Evolutionary conservation across 2,329 filamentous ascomycete genomes (phyloP).

Genomic region (Aphanocladium album): DNA sequence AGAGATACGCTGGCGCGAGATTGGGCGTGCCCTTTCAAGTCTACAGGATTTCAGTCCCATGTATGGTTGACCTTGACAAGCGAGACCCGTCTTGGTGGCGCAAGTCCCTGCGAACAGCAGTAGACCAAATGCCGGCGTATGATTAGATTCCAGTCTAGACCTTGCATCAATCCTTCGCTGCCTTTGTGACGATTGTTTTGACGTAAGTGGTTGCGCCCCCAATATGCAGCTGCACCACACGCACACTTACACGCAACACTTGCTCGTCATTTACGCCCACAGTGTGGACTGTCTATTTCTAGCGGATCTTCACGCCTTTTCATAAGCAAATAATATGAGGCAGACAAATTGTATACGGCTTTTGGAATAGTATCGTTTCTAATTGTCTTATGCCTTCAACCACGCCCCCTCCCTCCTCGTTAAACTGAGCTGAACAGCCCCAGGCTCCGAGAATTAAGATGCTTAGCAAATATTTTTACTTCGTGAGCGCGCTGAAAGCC

Average conservation of each 20-base stretch:
- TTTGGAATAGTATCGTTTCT: constrained; percentile 1
- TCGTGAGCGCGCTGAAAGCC: background rate
- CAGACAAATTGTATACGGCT: constrained; percentile 1
- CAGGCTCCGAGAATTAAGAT: background rate
- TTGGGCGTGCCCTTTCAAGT: background rate
- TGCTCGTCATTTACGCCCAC: background rate
- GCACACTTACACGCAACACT: background rate
- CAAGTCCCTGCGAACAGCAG: background rate
- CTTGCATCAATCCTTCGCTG: background rate
- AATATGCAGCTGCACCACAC: background rate
- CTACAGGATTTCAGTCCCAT: background rate
- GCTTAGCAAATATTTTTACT: background rate
- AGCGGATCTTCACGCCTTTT: background rate
- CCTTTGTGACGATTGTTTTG: background rate
- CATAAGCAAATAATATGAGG: background rate
- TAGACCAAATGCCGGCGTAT: background rate
- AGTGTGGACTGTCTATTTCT: background rate
- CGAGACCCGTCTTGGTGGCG: background rate
- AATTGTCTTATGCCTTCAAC: background rate
- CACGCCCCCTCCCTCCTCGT: background rate
- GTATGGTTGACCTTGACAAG: background rate
- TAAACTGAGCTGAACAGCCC: background rate
- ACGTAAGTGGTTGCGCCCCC: background rate
- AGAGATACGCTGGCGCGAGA: background rate
- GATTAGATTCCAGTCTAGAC: background rate